Conservation (phyloP, 1,284 basidiomycete genomes). For the Farysia itapuensis region DNA sequence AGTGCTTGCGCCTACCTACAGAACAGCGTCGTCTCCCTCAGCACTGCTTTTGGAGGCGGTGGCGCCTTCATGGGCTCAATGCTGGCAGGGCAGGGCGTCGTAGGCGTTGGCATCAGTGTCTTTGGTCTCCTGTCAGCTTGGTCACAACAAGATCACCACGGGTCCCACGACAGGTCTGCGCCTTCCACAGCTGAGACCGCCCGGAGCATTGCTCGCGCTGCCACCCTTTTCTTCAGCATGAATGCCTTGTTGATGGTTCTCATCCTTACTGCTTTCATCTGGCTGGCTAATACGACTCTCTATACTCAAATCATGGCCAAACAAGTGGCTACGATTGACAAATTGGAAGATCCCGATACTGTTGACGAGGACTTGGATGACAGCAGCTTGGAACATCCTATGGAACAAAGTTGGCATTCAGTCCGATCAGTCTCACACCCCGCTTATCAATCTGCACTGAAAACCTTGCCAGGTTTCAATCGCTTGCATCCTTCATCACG, state of each 20-base stretch:
- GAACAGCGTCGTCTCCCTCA: conserved; percentile 51
- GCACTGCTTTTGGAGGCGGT: conserved; percentile 40
- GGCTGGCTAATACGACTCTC: conserved; percentile 26
- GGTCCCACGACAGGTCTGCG: conserved; percentile 1
- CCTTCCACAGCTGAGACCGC: conserved; percentile 19
- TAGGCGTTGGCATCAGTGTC: conserved; percentile 43
- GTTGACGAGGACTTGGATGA: conserved; percentile 1
- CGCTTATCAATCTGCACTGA: conserved; percentile 23
- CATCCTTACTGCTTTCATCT: conserved; percentile 24
- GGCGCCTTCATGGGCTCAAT: conserved; percentile 48
- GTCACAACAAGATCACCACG: conserved; percentile 10
- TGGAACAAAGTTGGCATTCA: conserved; percentile 38
- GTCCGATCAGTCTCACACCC: conserved; percentile 33
- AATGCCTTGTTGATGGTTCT: conserved; percentile 26
- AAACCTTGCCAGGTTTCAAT: conserved; percentile 31
- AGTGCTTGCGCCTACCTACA: conserved; percentile 48
- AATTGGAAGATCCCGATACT: conserved; percentile 12
- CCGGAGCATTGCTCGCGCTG: conserved; percentile 26
- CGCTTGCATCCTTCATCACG: conserved; percentile 15
- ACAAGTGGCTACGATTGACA: conserved; percentile 30
- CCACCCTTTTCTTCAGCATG: conserved; percentile 40
- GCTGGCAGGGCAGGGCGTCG: conserved; percentile 51
- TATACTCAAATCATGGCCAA: conserved; percentile 39
- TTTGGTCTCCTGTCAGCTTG: conserved; percentile 45
- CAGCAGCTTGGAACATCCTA: conserved; percentile 7